These are phyloP conservation scores for Monosporascus sp. DNA, from an alignment of 2,329 filamentous ascomycete species.

Conservation along the genomic window DNA sequence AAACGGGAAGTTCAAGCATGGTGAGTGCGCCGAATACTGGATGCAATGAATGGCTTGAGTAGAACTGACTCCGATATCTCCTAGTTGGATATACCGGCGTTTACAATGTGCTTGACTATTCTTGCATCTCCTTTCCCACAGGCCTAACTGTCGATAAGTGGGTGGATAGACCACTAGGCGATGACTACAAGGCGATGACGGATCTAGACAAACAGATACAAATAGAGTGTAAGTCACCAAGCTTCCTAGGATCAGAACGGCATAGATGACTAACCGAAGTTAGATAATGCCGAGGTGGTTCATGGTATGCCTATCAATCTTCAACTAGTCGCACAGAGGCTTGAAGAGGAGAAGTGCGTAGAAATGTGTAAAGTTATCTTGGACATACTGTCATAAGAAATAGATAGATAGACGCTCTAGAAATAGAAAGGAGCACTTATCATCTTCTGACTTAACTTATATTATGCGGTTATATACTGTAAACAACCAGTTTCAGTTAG, in stretches of 20 bases:
- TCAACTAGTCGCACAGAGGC: conserved; percentile 33
- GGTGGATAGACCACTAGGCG: conserved; percentile 27
- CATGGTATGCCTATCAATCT: conserved; percentile 38
- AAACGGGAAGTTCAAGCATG: conserved; percentile 37
- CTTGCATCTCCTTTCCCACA: conserved; percentile 41
- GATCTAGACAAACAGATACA: conserved; percentile 32
- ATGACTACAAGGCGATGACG: conserved; percentile 29
- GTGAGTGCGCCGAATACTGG: conserved; percentile 20
- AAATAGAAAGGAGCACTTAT: no score
- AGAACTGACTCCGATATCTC: background rate
- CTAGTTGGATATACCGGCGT: conserved; percentile 45
- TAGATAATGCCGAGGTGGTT: conserved; percentile 34
- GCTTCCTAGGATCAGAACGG: background rate
- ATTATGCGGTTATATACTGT: no score
- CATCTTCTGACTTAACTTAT: no score
- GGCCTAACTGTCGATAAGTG: conserved; percentile 34
- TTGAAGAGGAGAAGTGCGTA: conserved; percentile 28
- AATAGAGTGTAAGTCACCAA: conserved; percentile 35
- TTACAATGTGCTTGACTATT: conserved; percentile 44
- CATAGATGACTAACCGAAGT: background rate
- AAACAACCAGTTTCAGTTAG: no score
- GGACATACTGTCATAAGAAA: conserved; percentile 13
- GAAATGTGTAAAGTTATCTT: conserved; percentile 25
- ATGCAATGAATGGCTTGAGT: background rate
- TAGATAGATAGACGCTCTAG: background rate